A percentile compares a stretch with the other conserved stretches of the same genome.
Evolutionary conservation across 2,329 filamentous ascomycete species (phyloP).

Genomic region (Cordyceps militaris): DNA sequence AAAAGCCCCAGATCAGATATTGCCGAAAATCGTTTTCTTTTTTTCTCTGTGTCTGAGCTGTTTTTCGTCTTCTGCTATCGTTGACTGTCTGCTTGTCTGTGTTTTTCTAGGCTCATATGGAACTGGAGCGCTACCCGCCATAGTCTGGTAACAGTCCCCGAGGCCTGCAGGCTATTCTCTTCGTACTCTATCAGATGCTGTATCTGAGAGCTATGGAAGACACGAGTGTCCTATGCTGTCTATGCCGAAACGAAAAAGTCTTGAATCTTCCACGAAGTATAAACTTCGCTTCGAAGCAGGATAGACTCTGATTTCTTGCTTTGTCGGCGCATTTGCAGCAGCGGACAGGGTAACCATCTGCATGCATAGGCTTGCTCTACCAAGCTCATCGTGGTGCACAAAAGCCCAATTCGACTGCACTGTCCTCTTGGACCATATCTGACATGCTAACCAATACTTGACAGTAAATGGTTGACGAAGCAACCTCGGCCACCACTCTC

Average conservation of each 20-base stretch:
- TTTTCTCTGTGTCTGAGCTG: constrained; percentile 13
- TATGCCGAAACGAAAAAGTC: constrained; percentile 20
- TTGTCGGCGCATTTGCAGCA: not conserved
- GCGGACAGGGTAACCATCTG: not conserved
- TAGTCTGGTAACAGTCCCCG: constrained; percentile 46
- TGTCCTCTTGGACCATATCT: not conserved
- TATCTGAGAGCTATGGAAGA: constrained; percentile 42
- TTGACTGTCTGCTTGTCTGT: constrained; percentile 26
- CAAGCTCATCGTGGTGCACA: not conserved
- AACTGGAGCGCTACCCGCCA: constrained; percentile 54
- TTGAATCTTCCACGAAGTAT: constrained; percentile 3
- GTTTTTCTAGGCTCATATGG: constrained; percentile 55
- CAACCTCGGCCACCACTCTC: not conserved
- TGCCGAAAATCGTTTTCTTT: constrained; percentile 32
- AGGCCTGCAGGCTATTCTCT: constrained; percentile 30
- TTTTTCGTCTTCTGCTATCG: constrained; percentile 59
- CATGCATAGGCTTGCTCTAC: not conserved
- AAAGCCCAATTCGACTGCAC: not conserved
- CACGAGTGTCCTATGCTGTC: constrained; percentile 26
- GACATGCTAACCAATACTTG: not conserved
- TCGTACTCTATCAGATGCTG: constrained; percentile 38
- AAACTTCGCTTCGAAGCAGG: not conserved
- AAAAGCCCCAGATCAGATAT: constrained; percentile 31
- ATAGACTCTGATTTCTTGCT: not conserved
- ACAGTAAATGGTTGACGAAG: not conserved